Percentiles rank a stretch among this genome's conserved stretches.
These are phyloP conservation scores for Arthrobotrys entomopaga DNA, from an alignment of 2,329 filamentous ascomycete species.

Conservation along the genomic window DNA sequence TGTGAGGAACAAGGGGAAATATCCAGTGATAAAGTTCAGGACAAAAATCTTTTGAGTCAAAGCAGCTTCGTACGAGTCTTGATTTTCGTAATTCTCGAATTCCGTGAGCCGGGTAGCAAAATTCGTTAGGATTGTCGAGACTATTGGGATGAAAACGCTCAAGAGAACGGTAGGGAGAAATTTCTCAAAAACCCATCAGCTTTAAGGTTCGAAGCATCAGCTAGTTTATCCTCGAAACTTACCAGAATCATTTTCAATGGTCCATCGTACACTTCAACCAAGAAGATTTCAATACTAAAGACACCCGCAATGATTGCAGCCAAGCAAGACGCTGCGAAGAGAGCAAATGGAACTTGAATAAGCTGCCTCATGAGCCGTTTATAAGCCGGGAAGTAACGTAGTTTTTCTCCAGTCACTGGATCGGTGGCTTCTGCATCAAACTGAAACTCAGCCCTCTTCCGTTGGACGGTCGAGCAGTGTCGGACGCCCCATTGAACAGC, in stretches of 20 bases:
- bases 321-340: conserved; percentile 76
- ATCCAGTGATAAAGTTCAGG: conserved; percentile 95
- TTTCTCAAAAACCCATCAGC: conserved; percentile 66
- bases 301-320: conserved; percentile 85
- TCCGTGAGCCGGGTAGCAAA: conserved; percentile 81
- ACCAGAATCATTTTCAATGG: conserved; percentile 87
- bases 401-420: conserved; percentile 80
- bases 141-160: conserved; percentile 80
- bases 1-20: conserved; percentile 89
- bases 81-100: conserved; percentile 91
- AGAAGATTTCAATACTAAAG: conserved; percentile 94
- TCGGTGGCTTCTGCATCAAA: conserved; percentile 82
- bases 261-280: conserved; percentile 90
- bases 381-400: conserved; percentile 78
- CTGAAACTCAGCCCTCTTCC: conserved; percentile 77
- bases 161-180: conserved; percentile 90
- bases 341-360: conserved; percentile 83
- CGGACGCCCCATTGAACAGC: conserved; percentile 88
- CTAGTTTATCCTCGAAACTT: conserved; percentile 61
- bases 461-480: conserved; percentile 81
- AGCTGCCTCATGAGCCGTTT: conserved; percentile 81
- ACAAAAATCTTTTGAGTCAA: conserved; percentile 94
- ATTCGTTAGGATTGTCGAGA: conserved; percentile 78
- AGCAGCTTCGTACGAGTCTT: conserved; percentile 82
- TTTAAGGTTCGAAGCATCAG: not conserved